These are phyloP conservation scores for Kazachstania kunashirensis DNA, from an alignment of 805 yeast species.

Conservation along the genomic window DNA sequence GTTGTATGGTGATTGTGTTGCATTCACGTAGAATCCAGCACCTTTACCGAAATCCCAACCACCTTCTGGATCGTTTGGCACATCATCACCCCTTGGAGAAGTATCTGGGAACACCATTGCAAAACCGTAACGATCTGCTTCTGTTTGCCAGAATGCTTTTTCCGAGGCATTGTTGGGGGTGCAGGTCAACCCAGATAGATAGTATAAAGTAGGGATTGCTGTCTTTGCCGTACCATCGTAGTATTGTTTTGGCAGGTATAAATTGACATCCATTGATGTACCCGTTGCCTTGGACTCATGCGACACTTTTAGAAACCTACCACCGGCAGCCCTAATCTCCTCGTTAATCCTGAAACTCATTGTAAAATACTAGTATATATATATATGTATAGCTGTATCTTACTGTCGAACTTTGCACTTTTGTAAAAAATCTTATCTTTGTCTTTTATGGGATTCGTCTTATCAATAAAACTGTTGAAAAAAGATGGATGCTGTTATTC, in stretches of 20 bases:
- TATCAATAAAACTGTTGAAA: too few relatives aligned
- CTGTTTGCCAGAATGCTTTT: conserved; percentile 78
- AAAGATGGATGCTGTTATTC: too few relatives aligned
- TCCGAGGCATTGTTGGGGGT: conserved; percentile 90
- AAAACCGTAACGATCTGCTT: conserved; percentile 72
- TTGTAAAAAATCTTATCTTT: too few relatives aligned
- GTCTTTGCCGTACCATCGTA: conserved; percentile 8
- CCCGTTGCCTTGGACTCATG: conserved; percentile 60
- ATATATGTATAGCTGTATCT: not conserved
- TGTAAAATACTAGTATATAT: too few relatives aligned
- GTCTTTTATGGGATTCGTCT: not conserved
- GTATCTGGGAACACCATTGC: conserved; percentile 94
- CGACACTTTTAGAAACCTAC: conserved; percentile 61
- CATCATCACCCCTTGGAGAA: conserved; percentile 78
- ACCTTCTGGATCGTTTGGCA: conserved; percentile 57
- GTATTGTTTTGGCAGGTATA: conserved; percentile 62
- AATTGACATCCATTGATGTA: conserved; percentile 74
- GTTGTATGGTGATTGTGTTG: conserved; percentile 63
- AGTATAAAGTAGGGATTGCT: conserved; percentile 63
- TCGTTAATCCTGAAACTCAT: conserved; percentile 46
- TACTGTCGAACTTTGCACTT: too few relatives aligned
- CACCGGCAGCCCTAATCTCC: conserved; percentile 56
- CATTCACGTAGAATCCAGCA: conserved; percentile 90
- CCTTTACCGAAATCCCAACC: conserved; percentile 88
- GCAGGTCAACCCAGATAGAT: conserved; percentile 84